Evolutionary conservation across 164 flowering plant species (phyloP), one percentile per base, ranked within the genome.

Genomic region (Vitis labrusca): DNA sequence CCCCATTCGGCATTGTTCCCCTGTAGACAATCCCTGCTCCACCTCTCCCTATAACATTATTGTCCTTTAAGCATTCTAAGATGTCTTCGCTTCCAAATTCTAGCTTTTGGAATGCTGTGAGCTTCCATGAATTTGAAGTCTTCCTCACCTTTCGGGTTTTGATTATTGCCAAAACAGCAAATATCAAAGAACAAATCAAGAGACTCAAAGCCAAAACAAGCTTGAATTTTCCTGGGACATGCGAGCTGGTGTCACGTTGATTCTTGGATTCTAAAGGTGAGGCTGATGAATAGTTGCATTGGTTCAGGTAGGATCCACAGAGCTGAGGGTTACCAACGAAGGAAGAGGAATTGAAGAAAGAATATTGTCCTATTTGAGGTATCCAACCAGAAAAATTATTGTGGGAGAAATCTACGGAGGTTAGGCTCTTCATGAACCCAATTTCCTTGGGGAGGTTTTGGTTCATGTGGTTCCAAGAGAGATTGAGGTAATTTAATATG

Each of bases 11-110:
- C 89, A 84, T 89, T 0, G 61, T 59, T 63, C 92, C 92, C 55
- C 60, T 80, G 74, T 86, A 91, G 16, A 91, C 93, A 14, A 84
- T 74, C 29, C 97, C 97, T 9, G 97, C 89, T 54, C 97, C 97
- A 11, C 97, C 94, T 81, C 76, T 82, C n/a, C 97, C 92, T 50
- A 91, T 86, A 2, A 86, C 73, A 71, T 85, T 88, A 74, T 81
- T 70, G 3, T 91, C 97, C 72, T 88, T 88, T 27, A 91, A 66
- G 69, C 89, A 85, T 44, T 82, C 94, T 59, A 89, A 58, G 15
- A 91, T 79, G 57, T 89, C 87, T 10, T 85, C 74, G 15, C 82
- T 76, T 9, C 81, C 77, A 56, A 88, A 91, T 32, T 79, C 86
- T 13, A 89, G 82, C 73, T 79, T 83, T 61, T 89, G 93, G 68